Evolutionary conservation across 495 filamentous ascomycete genomes (phyloP), one percentile per base, ranked within the genome.

Genomic region (Aspergillus incahuasiensis): DNA sequence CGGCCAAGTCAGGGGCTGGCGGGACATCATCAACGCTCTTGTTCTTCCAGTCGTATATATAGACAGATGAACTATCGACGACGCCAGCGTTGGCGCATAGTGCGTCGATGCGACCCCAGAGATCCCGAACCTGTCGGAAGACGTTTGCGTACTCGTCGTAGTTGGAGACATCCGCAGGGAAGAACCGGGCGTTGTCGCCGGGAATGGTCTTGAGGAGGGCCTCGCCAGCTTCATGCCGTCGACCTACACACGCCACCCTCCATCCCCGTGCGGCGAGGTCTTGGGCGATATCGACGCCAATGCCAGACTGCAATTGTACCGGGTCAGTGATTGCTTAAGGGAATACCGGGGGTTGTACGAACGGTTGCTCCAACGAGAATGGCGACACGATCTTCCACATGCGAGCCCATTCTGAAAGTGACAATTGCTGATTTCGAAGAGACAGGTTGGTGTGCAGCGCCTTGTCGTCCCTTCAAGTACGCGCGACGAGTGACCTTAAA

Each of bases 101-200:
- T 6, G 60, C 63, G 56, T 69, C 67, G 47, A 69, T 64, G 6
- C 61, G 61, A 0, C 64, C 64, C 60, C 61, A 69, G 19, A 56
- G 32, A 12, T 61, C 22, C 18, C 43, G 49, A 0, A 67, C 63
- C 35, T 61, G 24, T 1, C 43, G 32, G 43, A 67, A 66, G 6
- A 64, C 57, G 6, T 40, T 21, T 5, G 59, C 64, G n/a, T 62
- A 51, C 8, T 63, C 47, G 25, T 65, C 48, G 39, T 69, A 69
- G 35, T 60, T 55, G n/a, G 60, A 66, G 8, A 69, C 47, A 21
- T 69, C 67, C 1, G 59, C 60, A 0, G 54, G 21, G 20, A 61
- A 67, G 54, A 67, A 69, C 3, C 30, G 47, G 4, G 61, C 64
- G 5, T 56, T 63, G n/a, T 55, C 21, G 5, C 40, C 51, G 0